These are phyloP conservation scores for Phylloporus sp. DNA, from an alignment of 768 basidiomycete species.

Conservation along the genomic window DNA sequence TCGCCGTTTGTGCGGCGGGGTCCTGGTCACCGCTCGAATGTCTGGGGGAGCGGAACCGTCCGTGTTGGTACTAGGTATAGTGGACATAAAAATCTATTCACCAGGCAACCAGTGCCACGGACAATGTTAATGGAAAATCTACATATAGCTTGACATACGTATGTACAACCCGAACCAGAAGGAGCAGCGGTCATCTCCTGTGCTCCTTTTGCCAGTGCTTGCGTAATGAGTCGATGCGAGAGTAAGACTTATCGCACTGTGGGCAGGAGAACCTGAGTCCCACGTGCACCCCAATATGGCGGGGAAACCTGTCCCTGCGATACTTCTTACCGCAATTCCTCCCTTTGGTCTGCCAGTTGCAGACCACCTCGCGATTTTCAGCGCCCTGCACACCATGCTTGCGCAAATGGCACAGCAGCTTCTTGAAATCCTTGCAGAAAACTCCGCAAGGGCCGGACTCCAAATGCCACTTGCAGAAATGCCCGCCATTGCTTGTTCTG, in stretches of 20 bases:
- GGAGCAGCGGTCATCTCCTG: background rate
- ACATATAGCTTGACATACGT: too few species aligned
- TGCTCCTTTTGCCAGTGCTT: constrained; percentile 1
- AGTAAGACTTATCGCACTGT: background rate
- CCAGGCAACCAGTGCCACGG: too few species aligned
- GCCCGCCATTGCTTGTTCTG: too few species aligned
- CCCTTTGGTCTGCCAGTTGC: background rate
- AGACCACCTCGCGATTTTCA: background rate
- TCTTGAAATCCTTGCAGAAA: background rate
- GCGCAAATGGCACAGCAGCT: constrained; percentile 3
- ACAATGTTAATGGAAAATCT: background rate
- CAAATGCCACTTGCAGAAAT: background rate
- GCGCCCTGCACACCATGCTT: constrained; percentile 2
- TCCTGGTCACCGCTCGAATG: too few species aligned
- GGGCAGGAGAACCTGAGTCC: background rate
- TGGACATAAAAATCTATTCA: too few species aligned
- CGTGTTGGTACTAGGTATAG: too few species aligned
- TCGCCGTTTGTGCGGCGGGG: too few species aligned
- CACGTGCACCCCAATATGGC: constrained; percentile 8
- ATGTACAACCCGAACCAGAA: too few species aligned
- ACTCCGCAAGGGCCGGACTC: background rate
- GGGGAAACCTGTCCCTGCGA: constrained; percentile 1
- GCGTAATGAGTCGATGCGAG: constrained; percentile 1
- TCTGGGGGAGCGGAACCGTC: too few species aligned
- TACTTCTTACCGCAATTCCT: background rate